phyloP scores from a whole-genome alignment of 2,329 filamentous ascomycete species.

The Epichloe brachyelytri region DNA sequence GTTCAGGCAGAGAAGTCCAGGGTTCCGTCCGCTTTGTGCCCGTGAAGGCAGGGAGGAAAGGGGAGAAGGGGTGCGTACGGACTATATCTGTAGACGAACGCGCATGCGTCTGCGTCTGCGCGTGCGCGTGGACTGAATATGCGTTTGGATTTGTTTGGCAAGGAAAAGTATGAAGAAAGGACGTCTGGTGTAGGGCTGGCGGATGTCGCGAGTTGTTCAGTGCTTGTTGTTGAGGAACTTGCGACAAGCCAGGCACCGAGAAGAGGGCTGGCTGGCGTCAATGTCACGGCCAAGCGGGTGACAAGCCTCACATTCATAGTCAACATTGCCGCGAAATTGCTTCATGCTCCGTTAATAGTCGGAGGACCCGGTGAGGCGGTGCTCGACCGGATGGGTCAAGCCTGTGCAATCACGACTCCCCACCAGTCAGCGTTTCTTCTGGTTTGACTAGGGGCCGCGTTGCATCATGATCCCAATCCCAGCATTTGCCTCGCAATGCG shows the following conservation, averaged over 20 bases:
- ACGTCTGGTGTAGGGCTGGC: neutral
- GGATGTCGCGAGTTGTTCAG: neutral
- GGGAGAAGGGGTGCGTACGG: neutral
- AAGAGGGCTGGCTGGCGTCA: neutral
- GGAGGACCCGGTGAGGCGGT: slow-evolving; percentile 1
- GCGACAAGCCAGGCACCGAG: neutral
- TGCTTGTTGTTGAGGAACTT: too few species aligned
- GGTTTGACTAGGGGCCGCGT: too few species aligned
- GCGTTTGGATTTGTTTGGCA: neutral
- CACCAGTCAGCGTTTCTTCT: too few species aligned
- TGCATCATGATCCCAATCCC: too few species aligned
- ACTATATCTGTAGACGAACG: neutral
- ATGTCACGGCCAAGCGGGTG: too few species aligned
- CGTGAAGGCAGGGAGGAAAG: too few species aligned
- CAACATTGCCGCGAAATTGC: too few species aligned
- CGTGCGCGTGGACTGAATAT: neutral
- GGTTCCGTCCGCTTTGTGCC: too few species aligned
- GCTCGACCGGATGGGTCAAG: neutral
- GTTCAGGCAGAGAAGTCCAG: too few species aligned
- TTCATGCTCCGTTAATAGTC: neutral
- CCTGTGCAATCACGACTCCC: too few species aligned
- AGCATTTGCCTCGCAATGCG: too few species aligned
- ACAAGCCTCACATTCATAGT: neutral
- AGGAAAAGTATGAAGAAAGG: neutral
- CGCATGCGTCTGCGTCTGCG: neutral